Base-by-base conservation (phyloP, 2,329 filamentous ascomycete species). In the Leptodontidium sp. region DNA sequence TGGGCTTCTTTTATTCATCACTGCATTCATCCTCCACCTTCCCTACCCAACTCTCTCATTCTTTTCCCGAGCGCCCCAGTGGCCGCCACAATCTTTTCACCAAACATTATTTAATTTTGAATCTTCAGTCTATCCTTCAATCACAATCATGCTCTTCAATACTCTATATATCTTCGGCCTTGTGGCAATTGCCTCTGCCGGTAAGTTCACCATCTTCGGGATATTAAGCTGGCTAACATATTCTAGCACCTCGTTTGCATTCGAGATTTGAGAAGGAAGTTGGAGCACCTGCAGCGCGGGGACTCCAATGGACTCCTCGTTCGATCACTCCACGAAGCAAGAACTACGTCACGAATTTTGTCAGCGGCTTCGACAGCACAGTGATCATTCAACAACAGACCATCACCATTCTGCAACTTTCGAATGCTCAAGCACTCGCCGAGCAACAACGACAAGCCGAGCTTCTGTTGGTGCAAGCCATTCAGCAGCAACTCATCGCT, bases 31-130 rank as follows among this genome's bases (percentile, higher is more conserved):
- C 61, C 66, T 65, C 65, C 38, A 40, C 55, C 67, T 68, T 63
- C 64, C 64, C 65, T 69, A 66, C 63, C 64, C 62, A 65, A 65
- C 63, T 29, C 64, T 68, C 67, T 71, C 71, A 72, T 76, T 77
- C 71, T 65, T 75, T 74, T 72, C 64, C 71, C 62, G 74, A 74
- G 76, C 76, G 75, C 75, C 75, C 76, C 61, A 77, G 75, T 68
- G 75, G 75, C 74, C 70, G 75, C 75, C 73, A 70, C 71, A 71
- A 49, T 72, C 67, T 40, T 75, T 73, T 65, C 49, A 53, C 58
- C 53, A 71, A 73, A 71, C 70, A 68, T 35, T 69, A 61, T 70
- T 73, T 72, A 71, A 69, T 71, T 67, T 66, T 61, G 66, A 62
- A 67, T 53, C 32, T 43, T 53, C 43, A 66, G 52, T 64, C 64